A percentile compares a stretch with the other conserved stretches of the same genome.
phyloP scores from a whole-genome alignment of 306 rosid species.

The Vigna unguiculata region DNA sequence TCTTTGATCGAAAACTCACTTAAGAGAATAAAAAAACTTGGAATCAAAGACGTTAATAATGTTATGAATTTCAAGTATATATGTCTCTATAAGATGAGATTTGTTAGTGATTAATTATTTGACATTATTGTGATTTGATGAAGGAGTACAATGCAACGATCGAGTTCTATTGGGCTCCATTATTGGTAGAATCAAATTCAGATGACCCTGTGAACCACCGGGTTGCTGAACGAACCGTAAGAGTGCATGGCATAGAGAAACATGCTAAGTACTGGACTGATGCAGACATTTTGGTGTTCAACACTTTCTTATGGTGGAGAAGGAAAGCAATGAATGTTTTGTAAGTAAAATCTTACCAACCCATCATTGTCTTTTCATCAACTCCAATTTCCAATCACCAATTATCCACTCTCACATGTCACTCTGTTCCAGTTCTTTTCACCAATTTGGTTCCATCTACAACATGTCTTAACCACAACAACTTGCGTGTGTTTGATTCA shows the following conservation, averaged over 20 bases:
- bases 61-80: no score
- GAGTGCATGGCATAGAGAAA: conserved; percentile 75
- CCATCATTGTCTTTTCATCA: conserved; percentile 12
- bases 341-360: conserved; percentile 47
- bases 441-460: background rate
- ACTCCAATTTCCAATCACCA: conserved; percentile 8
- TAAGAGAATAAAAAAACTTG: no score
- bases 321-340: conserved; percentile 64
- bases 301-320: conserved; percentile 90
- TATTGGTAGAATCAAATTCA: conserved; percentile 81
- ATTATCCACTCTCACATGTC: background rate
- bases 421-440: no score
- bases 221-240: conserved; percentile 63
- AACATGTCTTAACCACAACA: background rate
- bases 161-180: conserved; percentile 91
- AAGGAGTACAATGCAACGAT: conserved; percentile 77
- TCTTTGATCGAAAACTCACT: no score
- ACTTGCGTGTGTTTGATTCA: background rate
- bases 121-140: background rate
- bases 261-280: conserved; percentile 82
- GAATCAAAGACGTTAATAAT: no score
- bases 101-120: no score
- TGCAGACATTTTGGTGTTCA: conserved; percentile 70
- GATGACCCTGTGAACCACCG: conserved; percentile 74
- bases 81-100: no score